A percentile compares a stretch with the other conserved stretches of the same genome.
These are phyloP conservation scores for Juglanconis oblonga DNA, from an alignment of 2,329 filamentous ascomycete species.

Conservation along the genomic window DNA sequence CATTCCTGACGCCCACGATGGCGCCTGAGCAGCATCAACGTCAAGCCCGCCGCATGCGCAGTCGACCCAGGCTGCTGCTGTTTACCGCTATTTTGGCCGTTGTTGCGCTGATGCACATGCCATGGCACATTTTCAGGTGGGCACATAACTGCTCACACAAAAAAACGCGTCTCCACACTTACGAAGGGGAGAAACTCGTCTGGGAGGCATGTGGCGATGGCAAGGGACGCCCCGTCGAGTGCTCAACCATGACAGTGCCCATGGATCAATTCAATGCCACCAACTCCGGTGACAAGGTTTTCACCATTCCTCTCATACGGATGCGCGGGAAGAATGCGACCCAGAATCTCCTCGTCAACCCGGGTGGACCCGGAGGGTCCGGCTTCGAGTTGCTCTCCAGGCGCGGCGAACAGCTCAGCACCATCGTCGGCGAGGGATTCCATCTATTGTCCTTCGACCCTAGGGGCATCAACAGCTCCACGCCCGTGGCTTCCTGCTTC, in stretches of 20 bases:
- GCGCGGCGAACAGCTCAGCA: slow-evolving; percentile 33
- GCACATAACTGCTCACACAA: not conserved
- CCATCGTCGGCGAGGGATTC: slow-evolving; percentile 40
- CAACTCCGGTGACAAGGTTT: slow-evolving; percentile 34
- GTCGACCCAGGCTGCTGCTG: not conserved
- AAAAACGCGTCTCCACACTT: slow-evolving; percentile 7
- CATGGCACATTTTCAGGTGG: not conserved
- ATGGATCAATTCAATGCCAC: slow-evolving; percentile 42
- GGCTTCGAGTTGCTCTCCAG: slow-evolving; percentile 36
- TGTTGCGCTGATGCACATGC: not conserved
- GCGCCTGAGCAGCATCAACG: not conserved
- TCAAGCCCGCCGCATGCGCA: not conserved
- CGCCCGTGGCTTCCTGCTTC: slow-evolving; percentile 37
- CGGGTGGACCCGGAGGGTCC: slow-evolving; percentile 46
- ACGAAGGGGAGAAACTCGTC: slow-evolving; percentile 33
- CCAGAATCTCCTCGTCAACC: slow-evolving; percentile 43
- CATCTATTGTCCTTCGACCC: slow-evolving; percentile 48
- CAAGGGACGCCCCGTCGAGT: slow-evolving; percentile 37
- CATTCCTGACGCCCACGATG: not conserved
- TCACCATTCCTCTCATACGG: slow-evolving; percentile 43
- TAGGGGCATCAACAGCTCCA: slow-evolving; percentile 39
- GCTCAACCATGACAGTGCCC: slow-evolving; percentile 41
- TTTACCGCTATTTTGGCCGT: slow-evolving; percentile 1
- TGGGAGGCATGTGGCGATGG: slow-evolving; percentile 39
- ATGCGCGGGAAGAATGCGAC: slow-evolving; percentile 40